Base-by-base conservation (phyloP, 2,329 filamentous ascomycete species). In the Penicillium aurantiogriseum region DNA sequence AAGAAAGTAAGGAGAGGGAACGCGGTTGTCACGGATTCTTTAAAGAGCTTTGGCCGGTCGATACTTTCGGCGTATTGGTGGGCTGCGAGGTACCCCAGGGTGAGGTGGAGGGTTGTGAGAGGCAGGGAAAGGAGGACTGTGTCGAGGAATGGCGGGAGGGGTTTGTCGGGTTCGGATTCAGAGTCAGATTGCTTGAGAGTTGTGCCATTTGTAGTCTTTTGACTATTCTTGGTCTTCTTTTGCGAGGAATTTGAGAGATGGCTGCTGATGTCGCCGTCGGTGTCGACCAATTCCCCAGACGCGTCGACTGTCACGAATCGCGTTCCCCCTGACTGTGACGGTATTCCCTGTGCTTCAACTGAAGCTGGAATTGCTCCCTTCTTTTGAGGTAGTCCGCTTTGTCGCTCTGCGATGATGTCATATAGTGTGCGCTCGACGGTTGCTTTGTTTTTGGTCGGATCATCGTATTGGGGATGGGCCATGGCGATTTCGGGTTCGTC, bases 1-100 rank as follows among this genome's bases (percentile, higher is more conserved):
- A 79, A 58, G 19, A 78, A 66, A 6, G 75, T 76, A 19, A 80
- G 66, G 3, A 75, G 69, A 1, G 78, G 78, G 23, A 80, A 76
- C 0, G 77, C 74, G 9, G 73, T 65, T 31, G 74, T 67, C 2
- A 72, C 40, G 1, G 77, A 75, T 31, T 77, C 71, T 55, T 67
- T 67, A 8, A 75, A 40, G 9, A 76, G 66, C n/a, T 60, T 63
- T 17, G 66, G 57, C 6, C 74, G 44, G 4, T 70, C 63, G 51
- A 72, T 73, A 4, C 69, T 63, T 65, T 79, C 71, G 1, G 76
- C 75, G 61, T 79, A 80, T 63, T 80, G 78, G 63, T 80, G 76
- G 15, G 77, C 75, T 2, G 78, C 77, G 33, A 80, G 70, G 60
- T 76, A 78, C 36, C 74, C 71, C 35, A 80, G 69, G 4, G 78